Evolutionary conservation across 768 basidiomycete genomes (phyloP), one percentile per base, ranked within the genome.

Genomic region (Saitozyma podzolica): DNA sequence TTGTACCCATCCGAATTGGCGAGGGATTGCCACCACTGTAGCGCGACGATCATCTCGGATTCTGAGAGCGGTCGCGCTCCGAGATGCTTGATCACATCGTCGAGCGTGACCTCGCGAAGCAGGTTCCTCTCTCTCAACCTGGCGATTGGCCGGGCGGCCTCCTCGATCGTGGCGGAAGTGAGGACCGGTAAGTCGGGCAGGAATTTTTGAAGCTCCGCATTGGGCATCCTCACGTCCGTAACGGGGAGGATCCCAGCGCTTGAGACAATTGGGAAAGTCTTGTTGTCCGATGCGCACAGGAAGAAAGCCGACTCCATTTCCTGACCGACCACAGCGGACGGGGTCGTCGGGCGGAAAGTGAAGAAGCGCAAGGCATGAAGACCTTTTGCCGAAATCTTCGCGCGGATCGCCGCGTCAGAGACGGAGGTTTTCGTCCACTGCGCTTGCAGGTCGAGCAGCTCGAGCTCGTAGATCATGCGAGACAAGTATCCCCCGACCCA

Each of bases 281-380:
- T 76, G 13, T 68, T 70, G n/a, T 79, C 80, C 1, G 78, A 67
- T 9, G 83, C 82, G 64, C 88, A 90, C 0, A 82, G 78, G 76
- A 93, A 96, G 80, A 97, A 97, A 1, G 88, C 87, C 0, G 83
- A 80, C 75, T 92, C 88, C 61, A 94, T 84, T 14, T 85, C 78
- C 9, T 79, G 80, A 0, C 91, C 87, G 40, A 97, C 90, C 52
- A 89, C 85, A 1, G 86, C 76, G 0, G 90, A 91, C 0, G 95
- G 95, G 0, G 95, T 95, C 0, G 95, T 95, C 2, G 84, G 81
- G 66, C 87, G 85, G 79, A 92, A 97, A 1, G 90, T 89, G 82
- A 96, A 97, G 81, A 96, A 96, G 62, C 86, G 86, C 56, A 96
- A 82, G 6, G 88, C 84, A 69, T 97, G 95, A 16, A 92, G 79